Evolutionary conservation across 2,329 filamentous ascomycete genomes (phyloP).

Genomic region (Bipolaris zeicola): DNA sequence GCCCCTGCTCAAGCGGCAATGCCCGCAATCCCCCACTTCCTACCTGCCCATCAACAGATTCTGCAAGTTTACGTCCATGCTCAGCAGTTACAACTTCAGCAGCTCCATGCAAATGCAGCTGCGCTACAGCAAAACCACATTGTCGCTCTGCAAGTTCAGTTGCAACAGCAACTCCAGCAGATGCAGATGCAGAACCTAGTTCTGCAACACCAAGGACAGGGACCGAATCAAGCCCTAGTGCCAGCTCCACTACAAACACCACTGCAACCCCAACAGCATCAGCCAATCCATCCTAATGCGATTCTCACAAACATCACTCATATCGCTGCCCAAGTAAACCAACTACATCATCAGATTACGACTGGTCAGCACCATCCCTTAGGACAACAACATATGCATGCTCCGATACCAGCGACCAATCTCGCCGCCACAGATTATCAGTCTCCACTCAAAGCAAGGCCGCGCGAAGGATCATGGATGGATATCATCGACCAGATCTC

Average conservation of each 20-base stretch:
- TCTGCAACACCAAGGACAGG: constrained; percentile 2
- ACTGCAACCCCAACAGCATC: constrained; percentile 6
- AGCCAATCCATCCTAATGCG: constrained; percentile 1
- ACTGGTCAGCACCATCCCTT: not conserved
- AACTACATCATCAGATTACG: constrained; percentile 10
- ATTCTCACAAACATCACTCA: constrained; percentile 10
- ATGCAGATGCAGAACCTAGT: constrained; percentile 1
- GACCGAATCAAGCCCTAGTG: not conserved
- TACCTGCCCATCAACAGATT: constrained; percentile 19
- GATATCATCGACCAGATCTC: constrained; percentile 57
- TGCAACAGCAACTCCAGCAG: constrained; percentile 22
- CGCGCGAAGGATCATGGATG: constrained; percentile 57
- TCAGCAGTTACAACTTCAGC: constrained; percentile 28
- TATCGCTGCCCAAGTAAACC: constrained; percentile 10
- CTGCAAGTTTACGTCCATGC: constrained; percentile 26
- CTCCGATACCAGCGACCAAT: constrained; percentile 8
- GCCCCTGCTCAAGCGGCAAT: constrained; percentile 3
- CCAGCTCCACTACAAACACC: not conserved
- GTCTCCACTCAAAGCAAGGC: constrained; percentile 42
- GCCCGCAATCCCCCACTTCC: constrained; percentile 10
- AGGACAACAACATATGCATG: constrained; percentile 7
- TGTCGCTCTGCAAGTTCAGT: constrained; percentile 17
- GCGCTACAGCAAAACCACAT: constrained; percentile 24
- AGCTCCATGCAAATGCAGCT: constrained; percentile 23
- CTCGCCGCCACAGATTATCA: constrained; percentile 12